Evolutionary conservation across 2,329 filamentous ascomycete species (phyloP).

Genomic region (Talaromyces atroroseus): DNA sequence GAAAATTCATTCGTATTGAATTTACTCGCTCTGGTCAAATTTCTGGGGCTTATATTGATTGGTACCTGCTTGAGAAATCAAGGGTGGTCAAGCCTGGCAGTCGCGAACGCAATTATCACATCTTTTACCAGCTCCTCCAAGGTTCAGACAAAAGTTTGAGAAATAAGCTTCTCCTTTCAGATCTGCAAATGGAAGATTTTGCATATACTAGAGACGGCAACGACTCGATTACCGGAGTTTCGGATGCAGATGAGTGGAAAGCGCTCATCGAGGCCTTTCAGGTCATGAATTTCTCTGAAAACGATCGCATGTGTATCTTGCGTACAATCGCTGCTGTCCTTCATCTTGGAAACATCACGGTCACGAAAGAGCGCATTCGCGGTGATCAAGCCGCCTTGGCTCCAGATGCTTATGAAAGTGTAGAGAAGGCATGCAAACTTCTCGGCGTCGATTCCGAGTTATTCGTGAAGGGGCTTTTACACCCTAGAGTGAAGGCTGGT

Average conservation of each 20-base stretch:
- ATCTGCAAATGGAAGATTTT: conserved; percentile 76
- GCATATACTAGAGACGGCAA: conserved; percentile 88
- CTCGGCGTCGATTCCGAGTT: conserved; percentile 78
- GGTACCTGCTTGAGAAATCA: conserved; percentile 98
- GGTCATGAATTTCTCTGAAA: conserved; percentile 85
- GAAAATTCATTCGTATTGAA: conserved; percentile 97
- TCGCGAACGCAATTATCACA: conserved; percentile 90
- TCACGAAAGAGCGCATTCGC: conserved; percentile 83
- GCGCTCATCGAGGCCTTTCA: conserved; percentile 84
- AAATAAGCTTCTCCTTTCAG: conserved; percentile 68
- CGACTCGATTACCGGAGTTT: conserved; percentile 83
- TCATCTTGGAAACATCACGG: conserved; percentile 85
- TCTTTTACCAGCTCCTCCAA: conserved; percentile 92
- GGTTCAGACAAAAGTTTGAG: conserved; percentile 72
- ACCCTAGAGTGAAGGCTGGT: conserved; percentile 90
- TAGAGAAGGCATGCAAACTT: conserved; percentile 73
- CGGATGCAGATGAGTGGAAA: conserved; percentile 86
- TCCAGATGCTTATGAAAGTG: conserved; percentile 67
- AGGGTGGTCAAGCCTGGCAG: conserved; percentile 82
- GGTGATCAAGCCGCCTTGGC: conserved; percentile 84
- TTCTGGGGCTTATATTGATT: conserved; percentile 93
- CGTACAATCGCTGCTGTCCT: conserved; percentile 85
- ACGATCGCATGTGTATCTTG: conserved; percentile 77
- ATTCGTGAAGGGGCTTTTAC: conserved; percentile 82
- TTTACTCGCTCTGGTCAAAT: conserved; percentile 86